A percentile compares a stretch with the other conserved stretches of the same genome.
Conservation (phyloP, 768 basidiomycete species). For the Leccinum boreale region DNA sequence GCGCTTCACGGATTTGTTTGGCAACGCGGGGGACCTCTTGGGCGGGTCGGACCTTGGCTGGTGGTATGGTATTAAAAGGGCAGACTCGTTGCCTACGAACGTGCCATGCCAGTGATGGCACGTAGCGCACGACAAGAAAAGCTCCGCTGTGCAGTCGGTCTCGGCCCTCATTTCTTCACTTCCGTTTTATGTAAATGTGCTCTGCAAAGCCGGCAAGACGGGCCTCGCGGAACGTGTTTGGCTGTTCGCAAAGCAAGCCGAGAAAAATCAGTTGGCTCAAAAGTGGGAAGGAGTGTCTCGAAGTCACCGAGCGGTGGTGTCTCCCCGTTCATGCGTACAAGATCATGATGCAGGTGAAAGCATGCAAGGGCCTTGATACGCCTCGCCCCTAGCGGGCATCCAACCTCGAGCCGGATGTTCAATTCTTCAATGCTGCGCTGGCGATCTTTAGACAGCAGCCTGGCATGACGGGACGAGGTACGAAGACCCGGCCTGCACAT, state of each 20-base stretch:
- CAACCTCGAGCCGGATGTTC: no score
- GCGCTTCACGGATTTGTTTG: conserved; percentile 58
- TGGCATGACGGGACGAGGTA: conserved; percentile 16
- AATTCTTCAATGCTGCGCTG: conserved; percentile 59
- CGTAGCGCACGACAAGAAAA: conserved; percentile 27
- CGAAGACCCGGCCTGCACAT: conserved; percentile 16
- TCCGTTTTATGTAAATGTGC: conserved; percentile 50
- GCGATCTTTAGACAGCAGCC: conserved; percentile 37
- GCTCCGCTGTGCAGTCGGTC: conserved; percentile 40
- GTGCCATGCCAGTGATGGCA: conserved; percentile 22
- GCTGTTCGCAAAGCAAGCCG: conserved; percentile 56
- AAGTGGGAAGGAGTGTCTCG: conserved; percentile 17
- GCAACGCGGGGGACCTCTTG: conserved; percentile 70
- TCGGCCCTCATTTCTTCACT: conserved; percentile 61
- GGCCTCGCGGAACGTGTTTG: conserved; percentile 64
- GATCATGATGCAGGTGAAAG: conserved; percentile 60
- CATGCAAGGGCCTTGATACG: conserved; percentile 23
- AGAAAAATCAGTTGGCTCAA: conserved; percentile 48
- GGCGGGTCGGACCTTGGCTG: conserved; percentile 50
- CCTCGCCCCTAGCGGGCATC: no score
- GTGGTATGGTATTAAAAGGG: background rate
- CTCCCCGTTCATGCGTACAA: conserved; percentile 72
- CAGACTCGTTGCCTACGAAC: conserved; percentile 10
- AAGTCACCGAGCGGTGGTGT: conserved; percentile 50
- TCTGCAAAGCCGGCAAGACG: conserved; percentile 52